Evolutionary conservation across 2,329 filamentous ascomycete species (phyloP).

Genomic region (Sphaerulina populicola): DNA sequence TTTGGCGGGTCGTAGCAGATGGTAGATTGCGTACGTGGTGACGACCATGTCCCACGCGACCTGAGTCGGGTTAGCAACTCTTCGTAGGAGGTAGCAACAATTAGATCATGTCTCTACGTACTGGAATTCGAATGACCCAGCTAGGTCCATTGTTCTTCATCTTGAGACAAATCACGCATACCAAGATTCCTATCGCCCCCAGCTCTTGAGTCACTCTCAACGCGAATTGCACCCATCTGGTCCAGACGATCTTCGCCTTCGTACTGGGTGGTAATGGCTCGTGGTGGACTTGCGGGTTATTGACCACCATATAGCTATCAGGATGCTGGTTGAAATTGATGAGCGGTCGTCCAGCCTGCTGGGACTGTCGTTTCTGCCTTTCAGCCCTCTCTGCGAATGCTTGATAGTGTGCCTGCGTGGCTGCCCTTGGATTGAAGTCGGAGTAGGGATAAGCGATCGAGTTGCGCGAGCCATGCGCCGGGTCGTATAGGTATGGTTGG

Average conservation of each 20-base stretch:
- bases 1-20: slow-evolving; percentile 62
- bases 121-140: slow-evolving; percentile 27
- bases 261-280: slow-evolving; percentile 60
- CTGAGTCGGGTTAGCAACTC: slow-evolving; percentile 38
- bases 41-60: slow-evolving; percentile 66
- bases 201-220: slow-evolving; percentile 60
- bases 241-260: slow-evolving; percentile 62
- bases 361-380: slow-evolving; percentile 47
- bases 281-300: slow-evolving; percentile 53
- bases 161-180: slow-evolving; percentile 68
- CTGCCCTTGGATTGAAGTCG: slow-evolving; percentile 77
- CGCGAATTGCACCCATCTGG: slow-evolving; percentile 59
- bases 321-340: slow-evolving; percentile 81
- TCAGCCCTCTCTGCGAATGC: slow-evolving; percentile 45
- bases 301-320: slow-evolving; percentile 61
- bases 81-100: neutral
- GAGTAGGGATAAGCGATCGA: slow-evolving; percentile 47
- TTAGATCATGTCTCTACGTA: slow-evolving; percentile 25
- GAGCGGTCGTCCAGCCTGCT: slow-evolving; percentile 66
- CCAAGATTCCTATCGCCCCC: slow-evolving; percentile 61
- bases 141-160: slow-evolving; percentile 34
- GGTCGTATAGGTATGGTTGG: slow-evolving; percentile 68
- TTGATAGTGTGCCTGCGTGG: slow-evolving; percentile 67
- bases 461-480: slow-evolving; percentile 33
- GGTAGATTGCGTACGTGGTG: slow-evolving; percentile 67